Evolutionary conservation across 2,329 filamentous ascomycete species (phyloP).

Genomic region (Penicillium corylophilum): DNA sequence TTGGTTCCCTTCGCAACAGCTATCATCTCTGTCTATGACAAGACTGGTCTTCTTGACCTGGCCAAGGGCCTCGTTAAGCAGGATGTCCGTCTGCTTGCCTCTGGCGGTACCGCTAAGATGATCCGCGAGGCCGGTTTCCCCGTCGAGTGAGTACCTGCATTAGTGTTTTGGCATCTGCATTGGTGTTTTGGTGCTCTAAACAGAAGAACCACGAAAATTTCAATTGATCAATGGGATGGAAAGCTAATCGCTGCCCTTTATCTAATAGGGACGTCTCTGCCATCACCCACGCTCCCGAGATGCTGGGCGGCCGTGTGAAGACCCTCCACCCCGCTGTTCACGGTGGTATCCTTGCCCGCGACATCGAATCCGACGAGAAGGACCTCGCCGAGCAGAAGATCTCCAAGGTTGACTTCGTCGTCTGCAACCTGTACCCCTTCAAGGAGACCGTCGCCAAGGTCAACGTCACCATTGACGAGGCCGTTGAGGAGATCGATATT

Average conservation of each 20-base stretch:
- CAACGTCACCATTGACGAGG: slow-evolving; percentile 94
- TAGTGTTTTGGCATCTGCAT: slow-evolving; percentile 4
- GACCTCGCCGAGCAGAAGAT: slow-evolving; percentile 95
- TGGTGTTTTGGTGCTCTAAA: slow-evolving; percentile 1
- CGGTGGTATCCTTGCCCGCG: slow-evolving; percentile 80
- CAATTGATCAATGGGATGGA: not conserved
- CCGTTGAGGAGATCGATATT: slow-evolving; percentile 98
- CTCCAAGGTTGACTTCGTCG: slow-evolving; percentile 89
- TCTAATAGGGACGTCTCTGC: slow-evolving; percentile 80
- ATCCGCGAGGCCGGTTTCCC: slow-evolving; percentile 94
- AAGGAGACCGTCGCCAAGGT: slow-evolving; percentile 97
- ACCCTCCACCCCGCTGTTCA: slow-evolving; percentile 94
- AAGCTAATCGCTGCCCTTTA: not conserved
- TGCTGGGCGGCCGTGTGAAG: slow-evolving; percentile 90
- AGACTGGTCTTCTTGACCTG: slow-evolving; percentile 90
- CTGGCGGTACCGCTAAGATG: slow-evolving; percentile 92
- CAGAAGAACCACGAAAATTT: no score
- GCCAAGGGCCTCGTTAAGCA: slow-evolving; percentile 86
- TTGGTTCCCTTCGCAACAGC: slow-evolving; percentile 48
- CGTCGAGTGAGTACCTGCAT: slow-evolving; percentile 69
- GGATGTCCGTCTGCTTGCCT: slow-evolving; percentile 89
- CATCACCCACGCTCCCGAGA: slow-evolving; percentile 95
- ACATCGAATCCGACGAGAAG: slow-evolving; percentile 94
- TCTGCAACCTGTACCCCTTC: slow-evolving; percentile 99
- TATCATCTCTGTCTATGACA: slow-evolving; percentile 98